phyloP scores from a whole-genome alignment of 805 yeast species.

The Schwanniomyces polymorphus region DNA sequence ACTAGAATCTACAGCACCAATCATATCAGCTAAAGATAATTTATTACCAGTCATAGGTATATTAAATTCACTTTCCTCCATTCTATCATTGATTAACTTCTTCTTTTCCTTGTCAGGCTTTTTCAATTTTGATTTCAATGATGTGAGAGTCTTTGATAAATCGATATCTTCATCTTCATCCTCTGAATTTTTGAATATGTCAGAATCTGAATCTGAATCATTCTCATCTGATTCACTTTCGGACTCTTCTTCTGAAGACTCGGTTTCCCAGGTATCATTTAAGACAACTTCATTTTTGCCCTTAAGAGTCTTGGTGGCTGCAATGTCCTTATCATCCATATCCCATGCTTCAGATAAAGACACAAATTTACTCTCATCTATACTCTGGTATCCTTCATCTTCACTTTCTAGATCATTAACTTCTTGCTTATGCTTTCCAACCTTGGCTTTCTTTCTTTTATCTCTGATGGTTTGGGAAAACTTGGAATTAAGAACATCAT shows the following conservation, averaged over 20 bases:
- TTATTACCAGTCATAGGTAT: slow-evolving; percentile 62
- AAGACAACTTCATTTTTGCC: slow-evolving; percentile 25
- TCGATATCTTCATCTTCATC: slow-evolving; percentile 54
- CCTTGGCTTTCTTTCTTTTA: slow-evolving; percentile 37
- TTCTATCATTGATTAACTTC: slow-evolving; percentile 50
- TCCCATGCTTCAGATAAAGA: slow-evolving; percentile 91
- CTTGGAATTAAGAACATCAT: slow-evolving; percentile 60
- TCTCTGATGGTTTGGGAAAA: slow-evolving; percentile 71
- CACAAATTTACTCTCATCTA: slow-evolving; percentile 74
- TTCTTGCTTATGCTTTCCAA: slow-evolving; percentile 25
- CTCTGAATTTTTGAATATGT: slow-evolving; percentile 29
- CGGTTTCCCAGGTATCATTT: slow-evolving; percentile 30
- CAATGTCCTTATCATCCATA: slow-evolving; percentile 57
- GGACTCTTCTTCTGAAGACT: slow-evolving; percentile 14
- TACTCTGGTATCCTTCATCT: slow-evolving; percentile 67
- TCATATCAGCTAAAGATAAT: slow-evolving; percentile 72
- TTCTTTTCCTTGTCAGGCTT: slow-evolving; percentile 40
- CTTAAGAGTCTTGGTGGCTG: slow-evolving; percentile 12
- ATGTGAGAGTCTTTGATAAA: slow-evolving; percentile 47
- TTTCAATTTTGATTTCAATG: slow-evolving; percentile 33
- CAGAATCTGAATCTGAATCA: slow-evolving; percentile 25
- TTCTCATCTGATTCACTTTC: slow-evolving; percentile 19
- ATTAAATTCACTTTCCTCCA: slow-evolving; percentile 68
- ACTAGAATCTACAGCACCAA: slow-evolving; percentile 59
- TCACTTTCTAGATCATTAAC: slow-evolving; percentile 31